Evolutionary conservation across 139 green algal genomes (phyloP).

Genomic region (Volvox africanus): DNA sequence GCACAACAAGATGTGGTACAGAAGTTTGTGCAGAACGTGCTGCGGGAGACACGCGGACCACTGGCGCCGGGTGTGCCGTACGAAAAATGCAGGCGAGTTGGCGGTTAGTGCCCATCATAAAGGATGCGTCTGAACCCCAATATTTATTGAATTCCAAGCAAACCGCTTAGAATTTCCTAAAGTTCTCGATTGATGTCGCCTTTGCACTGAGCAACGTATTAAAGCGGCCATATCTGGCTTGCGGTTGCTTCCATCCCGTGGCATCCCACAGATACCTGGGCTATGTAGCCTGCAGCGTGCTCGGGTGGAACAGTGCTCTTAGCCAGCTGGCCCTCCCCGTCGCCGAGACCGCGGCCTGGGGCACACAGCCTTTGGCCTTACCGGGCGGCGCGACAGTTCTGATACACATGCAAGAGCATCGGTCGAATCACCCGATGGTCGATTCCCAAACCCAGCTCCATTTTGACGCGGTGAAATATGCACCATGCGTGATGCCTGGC

Average conservation of each 20-base stretch:
- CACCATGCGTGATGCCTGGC: too few species aligned
- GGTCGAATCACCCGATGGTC: neutral
- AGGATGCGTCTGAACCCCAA: too few species aligned
- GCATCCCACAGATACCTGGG: constrained; percentile 29
- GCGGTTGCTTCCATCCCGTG: too few species aligned
- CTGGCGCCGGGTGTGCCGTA: constrained; percentile 31
- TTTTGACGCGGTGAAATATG: too few species aligned
- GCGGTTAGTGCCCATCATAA: neutral
- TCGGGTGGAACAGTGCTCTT: constrained; percentile 23
- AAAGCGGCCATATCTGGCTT: too few species aligned
- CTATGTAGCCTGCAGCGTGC: constrained; percentile 39
- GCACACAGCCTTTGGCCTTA: neutral
- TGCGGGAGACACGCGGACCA: constrained; percentile 33
- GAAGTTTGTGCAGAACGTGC: constrained; percentile 45
- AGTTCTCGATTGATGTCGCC: too few species aligned
- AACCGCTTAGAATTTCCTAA: too few species aligned
- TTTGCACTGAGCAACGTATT: too few species aligned
- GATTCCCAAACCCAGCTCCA: too few species aligned
- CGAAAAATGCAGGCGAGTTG: constrained; percentile 17
- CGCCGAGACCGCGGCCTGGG: neutral
- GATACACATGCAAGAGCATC: neutral
- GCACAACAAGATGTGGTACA: constrained; percentile 41
- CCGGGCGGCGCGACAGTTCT: neutral
- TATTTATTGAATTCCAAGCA: too few species aligned
- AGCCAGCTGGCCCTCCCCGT: neutral